Base-by-base conservation (phyloP, 148 eudicot species). In the Polygonum maritimum region DNA sequence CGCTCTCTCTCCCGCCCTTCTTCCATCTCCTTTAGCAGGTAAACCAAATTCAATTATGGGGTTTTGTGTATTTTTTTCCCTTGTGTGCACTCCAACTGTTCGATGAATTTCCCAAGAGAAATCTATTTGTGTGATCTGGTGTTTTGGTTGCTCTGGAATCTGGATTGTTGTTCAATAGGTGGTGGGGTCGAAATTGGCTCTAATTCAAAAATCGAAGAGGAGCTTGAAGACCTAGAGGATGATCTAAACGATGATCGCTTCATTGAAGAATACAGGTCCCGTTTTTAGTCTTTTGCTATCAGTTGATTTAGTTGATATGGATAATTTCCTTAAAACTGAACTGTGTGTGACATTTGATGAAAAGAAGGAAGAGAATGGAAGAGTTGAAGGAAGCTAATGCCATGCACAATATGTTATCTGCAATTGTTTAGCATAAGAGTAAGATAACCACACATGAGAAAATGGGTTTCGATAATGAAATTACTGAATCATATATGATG, bases 171-270 rank as follows among this genome's bases (percentile, higher is more conserved):
- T n/a, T n/a, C n/a, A n/a, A n/a, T n/a, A n/a, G n/a, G n/a, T n/a
- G n/a, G n/a, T n/a, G n/a, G n/a, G n/a, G n/a, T n/a, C n/a, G n/a
- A n/a, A n/a, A n/a, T n/a, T n/a, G n/a, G n/a, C n/a, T n/a, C n/a
- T n/a, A n/a, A n/a, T n/a, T 77, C 80, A 22, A 92, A 88, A 79
- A 89, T 89, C 12, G 92, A 90, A 31, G 93, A 88, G n/a, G 92
- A 94, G 76, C 93, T 94, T 5, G 89, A 92, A 75, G 98, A 91
- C 82, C 90, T 94, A 8, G 98, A 94, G 77, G 98, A 94, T 45
- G 95, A 89, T 87, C 85, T 94, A 5, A 93, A 89, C 31, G 98
- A 94, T n/a, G n/a, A n/a, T n/a, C n/a, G n/a, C n/a, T n/a, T n/a
- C n/a, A 91, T 93, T 2, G 74, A 83, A 73, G 91, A 93, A 5